Base-by-base conservation (phyloP, 148 eudicot species). In the Nyssa sinensis region DNA sequence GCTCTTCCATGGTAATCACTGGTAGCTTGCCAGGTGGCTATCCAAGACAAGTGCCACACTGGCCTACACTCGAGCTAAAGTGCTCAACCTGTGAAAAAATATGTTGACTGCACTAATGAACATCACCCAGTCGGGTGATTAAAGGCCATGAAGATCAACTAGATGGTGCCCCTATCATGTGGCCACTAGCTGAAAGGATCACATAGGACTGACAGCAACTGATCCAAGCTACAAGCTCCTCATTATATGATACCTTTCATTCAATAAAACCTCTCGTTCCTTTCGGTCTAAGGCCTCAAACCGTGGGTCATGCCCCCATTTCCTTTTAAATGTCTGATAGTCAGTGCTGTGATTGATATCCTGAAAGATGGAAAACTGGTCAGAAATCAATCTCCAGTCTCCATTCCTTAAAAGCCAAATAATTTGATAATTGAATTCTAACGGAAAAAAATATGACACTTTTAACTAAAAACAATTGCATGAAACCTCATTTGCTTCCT, bases 401-500 rank as follows among this genome's bases (percentile, higher is more conserved):
- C 59, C 30, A n/a, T 32, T 10, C 23, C 44, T 39, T 29, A 30
- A 73, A 60, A 62, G 29, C 35, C 75, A 73, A 57, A 41, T 7
- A 73, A 30, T 7, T 21, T 23, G 29, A 29, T 30, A 44, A 73
- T 12, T 44, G 31, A 62, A 28, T 32, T 57, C 25, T 25, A 71
- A 60, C 71, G 30, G 76, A 47, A 77, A 23, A 69, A 66, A 57
- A 64, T 37, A 17, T 32, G 66, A 70, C 62, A 78, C 62, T 70
- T 60, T 41, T 77, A 77, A 70, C 24, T 53, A 73, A 82, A 47
- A 72, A 72, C 74, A 75, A 67, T 75, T 61, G 78, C 76, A 73
- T 62, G 75, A 74, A 82, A 95, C 99, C 99, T 91, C 91, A 69
- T 88, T 91, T 66, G 97, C 98, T 81, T 96, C 99, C 63, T 93